These are phyloP conservation scores for Cystobasidiopsis lactophilus DNA, from an alignment of 768 basidiomycete species.

Conservation along the genomic window DNA sequence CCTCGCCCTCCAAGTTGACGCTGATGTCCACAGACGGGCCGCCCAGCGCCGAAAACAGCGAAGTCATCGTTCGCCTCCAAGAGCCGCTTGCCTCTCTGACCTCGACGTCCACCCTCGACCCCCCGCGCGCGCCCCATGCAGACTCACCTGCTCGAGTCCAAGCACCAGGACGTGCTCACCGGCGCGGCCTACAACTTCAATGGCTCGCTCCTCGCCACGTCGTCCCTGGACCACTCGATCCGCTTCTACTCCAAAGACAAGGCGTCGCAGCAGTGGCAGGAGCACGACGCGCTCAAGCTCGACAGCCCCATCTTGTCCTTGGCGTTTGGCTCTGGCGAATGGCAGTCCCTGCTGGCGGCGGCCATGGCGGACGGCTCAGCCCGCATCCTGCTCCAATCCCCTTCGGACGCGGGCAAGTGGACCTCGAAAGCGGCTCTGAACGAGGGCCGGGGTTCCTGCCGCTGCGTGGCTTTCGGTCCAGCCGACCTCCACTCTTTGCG, in stretches of 20 bases:
- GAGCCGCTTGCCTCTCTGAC: too few species aligned
- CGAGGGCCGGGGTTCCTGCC: slow-evolving; percentile 68
- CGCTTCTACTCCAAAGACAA: slow-evolving; percentile 15
- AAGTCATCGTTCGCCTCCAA: too few species aligned
- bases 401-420: slow-evolving; percentile 33
- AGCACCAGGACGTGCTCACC: too few species aligned
- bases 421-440: slow-evolving; percentile 47
- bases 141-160: too few species aligned
- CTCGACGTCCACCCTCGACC: too few species aligned
- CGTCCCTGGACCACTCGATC: slow-evolving; percentile 16
- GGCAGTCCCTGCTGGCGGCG: background rate
- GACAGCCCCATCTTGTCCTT: background rate
- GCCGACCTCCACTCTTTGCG: slow-evolving; percentile 49
- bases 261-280: slow-evolving; percentile 13
- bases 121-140: too few species aligned
- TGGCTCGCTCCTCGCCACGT: slow-evolving; percentile 13
- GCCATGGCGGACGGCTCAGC: background rate
- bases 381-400: background rate
- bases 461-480: slow-evolving; percentile 68
- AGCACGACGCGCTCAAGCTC: slow-evolving; percentile 11
- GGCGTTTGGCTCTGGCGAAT: background rate
- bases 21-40: slow-evolving; percentile 45
- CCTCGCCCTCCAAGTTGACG: slow-evolving; percentile 66
- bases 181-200: too few species aligned
- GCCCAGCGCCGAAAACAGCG: slow-evolving; percentile 1